Percentiles rank a stretch among this genome's conserved stretches.
phyloP scores from a whole-genome alignment of 306 rosid species.

The Cucurbita moschata region DNA sequence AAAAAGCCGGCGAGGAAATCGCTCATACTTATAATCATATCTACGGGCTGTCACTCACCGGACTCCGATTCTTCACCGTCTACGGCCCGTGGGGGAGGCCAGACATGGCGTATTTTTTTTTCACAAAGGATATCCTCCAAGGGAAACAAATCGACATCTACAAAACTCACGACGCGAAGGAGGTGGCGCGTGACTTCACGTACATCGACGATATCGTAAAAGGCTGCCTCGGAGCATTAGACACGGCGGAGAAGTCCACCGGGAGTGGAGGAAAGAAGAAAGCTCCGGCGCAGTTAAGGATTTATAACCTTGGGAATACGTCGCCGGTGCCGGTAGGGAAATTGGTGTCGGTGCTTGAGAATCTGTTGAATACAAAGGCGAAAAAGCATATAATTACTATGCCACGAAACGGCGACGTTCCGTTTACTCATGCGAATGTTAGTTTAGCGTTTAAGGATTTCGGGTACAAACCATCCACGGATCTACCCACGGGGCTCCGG shows the following conservation, averaged over 20 bases:
- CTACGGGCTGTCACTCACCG: constrained; percentile 70
- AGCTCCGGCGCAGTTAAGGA: constrained; percentile 48
- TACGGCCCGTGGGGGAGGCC: constrained; percentile 90
- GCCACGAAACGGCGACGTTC: constrained; percentile 89
- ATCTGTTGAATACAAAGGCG: constrained; percentile 35
- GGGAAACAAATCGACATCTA: constrained; percentile 55
- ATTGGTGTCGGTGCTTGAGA: constrained; percentile 47
- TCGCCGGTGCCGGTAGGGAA: constrained; percentile 84
- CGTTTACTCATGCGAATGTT: constrained; percentile 79
- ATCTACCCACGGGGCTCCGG: constrained; percentile 54
- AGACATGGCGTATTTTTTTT: constrained; percentile 91
- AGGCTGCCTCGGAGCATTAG: constrained; percentile 61
- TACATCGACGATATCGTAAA: constrained; percentile 73
- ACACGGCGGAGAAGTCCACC: constrained; percentile 66
- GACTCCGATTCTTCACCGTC: constrained; percentile 72
- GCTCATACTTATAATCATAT: constrained; percentile 85
- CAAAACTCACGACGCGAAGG: constrained; percentile 50
- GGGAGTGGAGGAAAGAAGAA: constrained; percentile 73
- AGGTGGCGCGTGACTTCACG: constrained; percentile 96
- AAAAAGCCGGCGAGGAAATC: constrained; percentile 84
- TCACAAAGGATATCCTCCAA: constrained; percentile 64
- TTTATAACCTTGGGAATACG: constrained; percentile 71
- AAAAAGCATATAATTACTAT: constrained; percentile 61
- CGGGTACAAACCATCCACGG: constrained; percentile 62
- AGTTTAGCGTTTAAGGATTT: constrained; percentile 54